Conservation (phyloP, 768 basidiomycete species). For the Bullera alba region DNA sequence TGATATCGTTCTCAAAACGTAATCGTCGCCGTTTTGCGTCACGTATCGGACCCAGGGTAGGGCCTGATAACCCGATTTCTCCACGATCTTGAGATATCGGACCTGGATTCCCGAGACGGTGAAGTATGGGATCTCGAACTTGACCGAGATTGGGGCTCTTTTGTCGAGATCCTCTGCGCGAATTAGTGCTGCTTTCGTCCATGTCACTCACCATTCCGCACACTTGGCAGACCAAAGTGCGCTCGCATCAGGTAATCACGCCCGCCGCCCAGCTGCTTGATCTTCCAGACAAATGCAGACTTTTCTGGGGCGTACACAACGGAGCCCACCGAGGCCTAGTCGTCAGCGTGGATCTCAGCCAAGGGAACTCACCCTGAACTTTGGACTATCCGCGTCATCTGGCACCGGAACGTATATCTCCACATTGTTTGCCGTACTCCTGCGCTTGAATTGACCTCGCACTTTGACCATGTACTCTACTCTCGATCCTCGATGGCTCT, state of each 20-base stretch:
- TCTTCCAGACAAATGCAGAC: conserved; percentile 98
- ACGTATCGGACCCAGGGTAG: conserved; percentile 94
- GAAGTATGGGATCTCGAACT: conserved; percentile 98
- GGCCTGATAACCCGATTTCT: conserved; percentile 96
- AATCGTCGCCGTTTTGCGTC: conserved; percentile 57
- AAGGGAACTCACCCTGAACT: conserved; percentile 67
- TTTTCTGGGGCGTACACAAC: conserved; percentile 98
- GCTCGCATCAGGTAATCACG: conserved; percentile 97
- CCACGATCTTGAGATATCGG: conserved; percentile 94
- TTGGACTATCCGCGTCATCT: conserved; percentile 95
- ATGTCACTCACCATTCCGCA: conserved; percentile 65
- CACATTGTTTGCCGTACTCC: conserved; percentile 95
- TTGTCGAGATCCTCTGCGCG: conserved; percentile 66
- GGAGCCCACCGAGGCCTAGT: conserved; percentile 85
- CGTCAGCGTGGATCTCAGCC: conserved; percentile 2
- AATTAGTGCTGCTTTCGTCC: conserved; percentile 45
- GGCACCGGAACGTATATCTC: conserved; percentile 99
- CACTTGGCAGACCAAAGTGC: conserved; percentile 92
- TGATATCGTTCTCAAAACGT: conserved; percentile 44
- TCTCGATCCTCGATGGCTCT: conserved; percentile 84
- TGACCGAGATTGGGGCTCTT: conserved; percentile 89
- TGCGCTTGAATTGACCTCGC: conserved; percentile 93
- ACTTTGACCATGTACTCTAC: conserved; percentile 90
- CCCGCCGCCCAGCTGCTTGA: conserved; percentile 92
- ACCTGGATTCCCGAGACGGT: conserved; percentile 99